Conservation (phyloP, 495 filamentous ascomycete genomes). For the Tuber aestivum region DNA sequence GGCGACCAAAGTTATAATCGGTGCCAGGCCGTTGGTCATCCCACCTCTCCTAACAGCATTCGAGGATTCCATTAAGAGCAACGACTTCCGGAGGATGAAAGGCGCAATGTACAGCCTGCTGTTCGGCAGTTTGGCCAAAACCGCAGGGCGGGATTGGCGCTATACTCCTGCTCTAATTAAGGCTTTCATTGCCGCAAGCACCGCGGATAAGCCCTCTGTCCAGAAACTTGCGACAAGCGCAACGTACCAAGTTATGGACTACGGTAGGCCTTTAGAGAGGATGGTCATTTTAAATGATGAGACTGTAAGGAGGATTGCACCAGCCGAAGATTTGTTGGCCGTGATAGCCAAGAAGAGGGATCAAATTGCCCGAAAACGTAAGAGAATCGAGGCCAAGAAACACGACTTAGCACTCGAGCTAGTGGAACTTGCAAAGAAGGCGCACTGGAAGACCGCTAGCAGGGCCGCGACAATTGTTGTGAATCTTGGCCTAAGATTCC, state of each 20-base stretch:
- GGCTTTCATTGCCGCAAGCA: conserved; percentile 80
- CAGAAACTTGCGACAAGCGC: conserved; percentile 79
- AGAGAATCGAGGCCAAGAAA: conserved; percentile 74
- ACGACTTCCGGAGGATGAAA: conserved; percentile 85
- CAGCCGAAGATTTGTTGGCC: conserved; percentile 58
- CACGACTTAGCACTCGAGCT: conserved; percentile 71
- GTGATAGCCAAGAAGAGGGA: conserved; percentile 61
- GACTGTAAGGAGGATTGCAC: conserved; percentile 66
- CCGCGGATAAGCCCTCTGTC: conserved; percentile 86
- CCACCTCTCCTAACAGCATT: conserved; percentile 74
- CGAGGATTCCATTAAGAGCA: conserved; percentile 71
- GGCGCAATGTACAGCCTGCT: conserved; percentile 84
- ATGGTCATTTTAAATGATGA: conserved; percentile 79
- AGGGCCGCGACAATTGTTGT: conserved; percentile 81
- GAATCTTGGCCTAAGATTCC: conserved; percentile 81
- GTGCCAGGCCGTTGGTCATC: conserved; percentile 78
- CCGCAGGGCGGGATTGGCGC: conserved; percentile 82
- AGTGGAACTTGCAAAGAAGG: conserved; percentile 64
- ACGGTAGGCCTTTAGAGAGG: conserved; percentile 73
- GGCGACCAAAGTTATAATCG: conserved; percentile 85
- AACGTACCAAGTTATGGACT: conserved; percentile 82
- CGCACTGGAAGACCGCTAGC: conserved; percentile 94
- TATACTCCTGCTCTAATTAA: conserved; percentile 80
- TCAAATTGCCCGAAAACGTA: conserved; percentile 66
- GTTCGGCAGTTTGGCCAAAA: conserved; percentile 82